Conservation (phyloP, 208 protist genomes). For the Acanthamoeba quina region DNA sequence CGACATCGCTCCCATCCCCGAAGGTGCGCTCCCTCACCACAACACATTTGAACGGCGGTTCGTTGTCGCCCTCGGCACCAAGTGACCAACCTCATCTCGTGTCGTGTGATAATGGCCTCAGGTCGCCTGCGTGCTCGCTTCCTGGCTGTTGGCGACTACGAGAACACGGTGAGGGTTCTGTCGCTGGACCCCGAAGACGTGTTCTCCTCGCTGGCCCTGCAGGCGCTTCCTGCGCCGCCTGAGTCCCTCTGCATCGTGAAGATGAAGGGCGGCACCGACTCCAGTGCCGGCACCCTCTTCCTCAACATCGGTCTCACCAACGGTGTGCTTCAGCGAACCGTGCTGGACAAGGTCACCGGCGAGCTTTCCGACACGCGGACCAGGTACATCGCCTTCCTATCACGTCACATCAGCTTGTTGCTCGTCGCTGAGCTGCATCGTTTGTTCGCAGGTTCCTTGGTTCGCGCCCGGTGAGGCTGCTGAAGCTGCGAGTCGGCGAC, state of each 20-base stretch:
- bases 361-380: constrained; percentile 90
- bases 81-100: neutral
- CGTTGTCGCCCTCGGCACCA: neutral
- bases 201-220: constrained; percentile 43
- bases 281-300: constrained; percentile 80
- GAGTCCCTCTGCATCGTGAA: constrained; percentile 81
- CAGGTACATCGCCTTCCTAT: constrained; percentile 64
- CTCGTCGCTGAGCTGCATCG: neutral
- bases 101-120: neutral
- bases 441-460: constrained; percentile 81
- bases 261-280: constrained; percentile 28
- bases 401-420: neutral
- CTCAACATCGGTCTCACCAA: constrained; percentile 92
- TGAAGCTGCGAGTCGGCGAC: constrained; percentile 75
- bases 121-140: constrained; percentile 35
- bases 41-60: neutral
- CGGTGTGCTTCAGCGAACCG: constrained; percentile 90
- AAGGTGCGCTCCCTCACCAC: constrained; percentile 77
- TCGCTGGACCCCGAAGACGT: constrained; percentile 89
- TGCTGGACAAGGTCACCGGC: constrained; percentile 89
- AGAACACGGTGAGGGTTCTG: constrained; percentile 88
- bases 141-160: constrained; percentile 76
- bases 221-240: constrained; percentile 60
- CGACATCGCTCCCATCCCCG: constrained; percentile 86
- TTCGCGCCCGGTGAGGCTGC: constrained; percentile 79